These are phyloP conservation scores for Ganoderma boninense DNA, from an alignment of 1,284 basidiomycete genomes.

Conservation along the genomic window DNA sequence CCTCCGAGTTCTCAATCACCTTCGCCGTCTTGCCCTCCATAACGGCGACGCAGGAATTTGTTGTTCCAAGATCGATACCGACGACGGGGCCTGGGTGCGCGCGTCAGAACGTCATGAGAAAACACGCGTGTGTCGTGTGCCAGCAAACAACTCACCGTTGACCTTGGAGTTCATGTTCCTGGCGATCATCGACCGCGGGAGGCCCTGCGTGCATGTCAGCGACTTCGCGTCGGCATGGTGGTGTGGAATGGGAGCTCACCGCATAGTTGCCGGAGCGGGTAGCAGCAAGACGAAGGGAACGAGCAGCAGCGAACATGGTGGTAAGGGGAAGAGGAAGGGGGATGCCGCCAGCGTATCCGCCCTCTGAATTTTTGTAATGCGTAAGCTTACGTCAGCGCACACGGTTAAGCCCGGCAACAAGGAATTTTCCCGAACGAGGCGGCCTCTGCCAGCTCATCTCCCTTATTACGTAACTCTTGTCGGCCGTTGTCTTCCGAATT, in stretches of 20 bases:
- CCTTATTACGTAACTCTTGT: not conserved
- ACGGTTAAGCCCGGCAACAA: conserved; percentile 29
- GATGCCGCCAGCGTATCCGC: conserved; percentile 36
- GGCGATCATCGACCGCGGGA: conserved; percentile 75
- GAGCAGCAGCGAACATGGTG: conserved; percentile 72
- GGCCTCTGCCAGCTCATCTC: not conserved
- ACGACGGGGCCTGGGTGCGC: conserved; percentile 60
- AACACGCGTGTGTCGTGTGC: not conserved
- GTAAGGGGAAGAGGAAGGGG: conserved; percentile 49
- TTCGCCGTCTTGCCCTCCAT: conserved; percentile 96
- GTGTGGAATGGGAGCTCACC: conserved; percentile 50
- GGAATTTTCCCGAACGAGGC: conserved; percentile 35
- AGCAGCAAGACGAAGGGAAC: conserved; percentile 64
- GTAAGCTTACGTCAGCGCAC: conserved; percentile 35
- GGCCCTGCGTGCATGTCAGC: conserved; percentile 51
- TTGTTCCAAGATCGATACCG: conserved; percentile 88
- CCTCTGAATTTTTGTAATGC: conserved; percentile 34
- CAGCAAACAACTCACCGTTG: conserved; percentile 58
- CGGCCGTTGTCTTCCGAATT: not conserved
- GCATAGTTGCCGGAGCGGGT: conserved; percentile 71
- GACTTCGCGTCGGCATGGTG: not conserved
- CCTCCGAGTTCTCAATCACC: conserved; percentile 98
- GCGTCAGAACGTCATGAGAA: not conserved
- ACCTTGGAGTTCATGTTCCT: conserved; percentile 88
- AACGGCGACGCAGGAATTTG: conserved; percentile 93